Evolutionary conservation across 768 basidiomycete genomes (phyloP).

Genomic region (Kondoa subrosea): DNA sequence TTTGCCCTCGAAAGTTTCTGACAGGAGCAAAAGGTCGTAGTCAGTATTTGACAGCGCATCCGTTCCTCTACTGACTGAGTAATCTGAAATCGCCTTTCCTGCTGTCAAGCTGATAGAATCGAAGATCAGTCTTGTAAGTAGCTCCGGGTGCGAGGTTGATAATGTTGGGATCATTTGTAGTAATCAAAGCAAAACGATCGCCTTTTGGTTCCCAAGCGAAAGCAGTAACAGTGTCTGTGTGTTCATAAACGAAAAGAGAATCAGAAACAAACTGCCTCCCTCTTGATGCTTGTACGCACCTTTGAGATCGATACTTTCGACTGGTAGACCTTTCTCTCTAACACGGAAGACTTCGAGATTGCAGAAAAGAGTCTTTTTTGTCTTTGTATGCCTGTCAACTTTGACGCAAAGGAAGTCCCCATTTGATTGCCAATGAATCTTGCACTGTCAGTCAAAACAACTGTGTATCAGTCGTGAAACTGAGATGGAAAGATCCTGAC

Average conservation of each 20-base stretch:
- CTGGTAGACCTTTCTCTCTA: conserved; percentile 91
- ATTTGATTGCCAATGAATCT: conserved; percentile 94
- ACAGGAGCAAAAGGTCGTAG: conserved; percentile 3
- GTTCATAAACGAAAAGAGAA: conserved; percentile 16
- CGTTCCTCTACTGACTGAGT: conserved; percentile 43
- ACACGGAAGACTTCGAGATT: conserved; percentile 96
- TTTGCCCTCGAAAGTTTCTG: conserved; percentile 44
- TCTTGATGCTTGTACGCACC: conserved; percentile 38
- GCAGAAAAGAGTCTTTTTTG: conserved; percentile 94
- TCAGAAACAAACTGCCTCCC: not conserved
- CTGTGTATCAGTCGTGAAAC: not conserved
- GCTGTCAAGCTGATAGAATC: conserved; percentile 86
- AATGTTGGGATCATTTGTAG: conserved; percentile 80
- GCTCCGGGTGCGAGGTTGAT: conserved; percentile 76
- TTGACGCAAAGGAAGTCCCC: conserved; percentile 98
- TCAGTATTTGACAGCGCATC: not conserved
- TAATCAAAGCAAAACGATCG: conserved; percentile 86
- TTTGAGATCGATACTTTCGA: conserved; percentile 93
- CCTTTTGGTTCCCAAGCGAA: conserved; percentile 99
- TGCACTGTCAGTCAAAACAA: conserved; percentile 47
- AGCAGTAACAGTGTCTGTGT: conserved; percentile 70
- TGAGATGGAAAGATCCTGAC: conserved; percentile 26
- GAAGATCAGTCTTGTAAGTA: conserved; percentile 88
- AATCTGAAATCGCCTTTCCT: conserved; percentile 83
- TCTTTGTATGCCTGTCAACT: conserved; percentile 96